Evolutionary conservation across 1,284 basidiomycete genomes (phyloP).

Genomic region (Puccinia coronata): DNA sequence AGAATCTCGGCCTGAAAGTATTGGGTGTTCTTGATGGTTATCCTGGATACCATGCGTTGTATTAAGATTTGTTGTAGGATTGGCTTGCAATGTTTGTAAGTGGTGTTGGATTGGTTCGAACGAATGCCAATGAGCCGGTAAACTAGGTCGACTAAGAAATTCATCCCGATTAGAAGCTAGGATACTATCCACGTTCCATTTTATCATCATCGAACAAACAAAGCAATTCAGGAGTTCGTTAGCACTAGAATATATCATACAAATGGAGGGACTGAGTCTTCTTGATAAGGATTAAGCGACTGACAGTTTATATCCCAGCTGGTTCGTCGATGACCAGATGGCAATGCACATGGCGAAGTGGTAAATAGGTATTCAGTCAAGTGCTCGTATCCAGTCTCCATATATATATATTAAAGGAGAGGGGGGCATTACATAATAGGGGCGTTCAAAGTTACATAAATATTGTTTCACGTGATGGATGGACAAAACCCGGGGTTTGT

Average conservation of each 20-base stretch:
- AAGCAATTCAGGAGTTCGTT: not conserved
- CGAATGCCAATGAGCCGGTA: slow-evolving; percentile 23
- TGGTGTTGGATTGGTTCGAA: not conserved
- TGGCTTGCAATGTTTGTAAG: no score
- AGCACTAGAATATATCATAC: not conserved
- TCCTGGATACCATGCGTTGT: no score
- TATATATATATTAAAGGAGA: no score
- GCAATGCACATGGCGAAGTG: slow-evolving; percentile 36
- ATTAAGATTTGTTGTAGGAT: no score
- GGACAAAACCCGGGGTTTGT: no score
- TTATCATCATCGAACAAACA: not conserved
- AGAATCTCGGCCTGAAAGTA: slow-evolving; percentile 22
- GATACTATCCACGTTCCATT: not conserved
- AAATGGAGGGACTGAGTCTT: no score
- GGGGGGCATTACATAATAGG: no score
- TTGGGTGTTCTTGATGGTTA: not conserved
- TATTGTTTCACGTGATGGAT: no score
- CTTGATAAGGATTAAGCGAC: not conserved
- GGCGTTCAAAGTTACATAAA: no score
- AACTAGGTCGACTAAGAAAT: slow-evolving; percentile 9
- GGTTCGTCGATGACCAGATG: slow-evolving; percentile 13
- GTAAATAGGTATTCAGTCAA: no score
- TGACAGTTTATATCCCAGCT: slow-evolving; percentile 29
- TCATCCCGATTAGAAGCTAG: slow-evolving; percentile 32
- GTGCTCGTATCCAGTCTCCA: no score